Base-by-base conservation (phyloP, 164 flowering plant genomes). In the Euptelea pleiosperma region DNA sequence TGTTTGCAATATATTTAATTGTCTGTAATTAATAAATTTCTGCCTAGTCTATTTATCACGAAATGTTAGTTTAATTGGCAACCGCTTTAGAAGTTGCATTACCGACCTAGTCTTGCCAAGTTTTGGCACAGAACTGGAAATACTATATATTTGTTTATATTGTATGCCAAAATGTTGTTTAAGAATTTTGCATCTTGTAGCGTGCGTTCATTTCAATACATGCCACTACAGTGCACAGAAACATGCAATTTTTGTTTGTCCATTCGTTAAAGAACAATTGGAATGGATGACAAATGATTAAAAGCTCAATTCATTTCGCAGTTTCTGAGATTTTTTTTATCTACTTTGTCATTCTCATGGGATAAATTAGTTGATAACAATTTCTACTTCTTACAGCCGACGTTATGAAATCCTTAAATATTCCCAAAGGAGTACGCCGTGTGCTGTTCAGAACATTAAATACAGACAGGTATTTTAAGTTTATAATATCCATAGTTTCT, bases 381-480 rank as follows among this genome's bases (percentile, higher is more conserved):
- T 24, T 29, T 62, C 30, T 33, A 37, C 21, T 44, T 30, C 14
- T 49, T 57, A 19, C 74, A 85, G 89, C 86, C 69, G 79, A 80
- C 54, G 89, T 73, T 14, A 84, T 89, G 97, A 62, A 79, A 73
- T 79, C 88, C 49, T 66, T 89, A 39, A 40, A 83, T 57, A 83
- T 89, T 52, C 94, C 94, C 6, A 82, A 57, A 58, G 94, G 94
- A 42, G 83, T 83, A 3, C 66, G 78, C 0, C 88, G 94, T 43
- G 91, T 85, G 55, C 83, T 89, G 59, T 89, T 89, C 75, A 79
- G 92, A 66, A 87, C 94, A 30, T 69, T 83, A 50, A 89, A 89
- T 70, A 84, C 92, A 36, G 91, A 89, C 64, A 82, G 86, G 96
- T 89, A 76, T 52, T n/a, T 44, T 42, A 15, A 22, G 10, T 30